A percentile compares a stretch with the other conserved stretches of the same genome.
Conservation (phyloP, 805 yeast species). For the Teunomyces tritomae region DNA sequence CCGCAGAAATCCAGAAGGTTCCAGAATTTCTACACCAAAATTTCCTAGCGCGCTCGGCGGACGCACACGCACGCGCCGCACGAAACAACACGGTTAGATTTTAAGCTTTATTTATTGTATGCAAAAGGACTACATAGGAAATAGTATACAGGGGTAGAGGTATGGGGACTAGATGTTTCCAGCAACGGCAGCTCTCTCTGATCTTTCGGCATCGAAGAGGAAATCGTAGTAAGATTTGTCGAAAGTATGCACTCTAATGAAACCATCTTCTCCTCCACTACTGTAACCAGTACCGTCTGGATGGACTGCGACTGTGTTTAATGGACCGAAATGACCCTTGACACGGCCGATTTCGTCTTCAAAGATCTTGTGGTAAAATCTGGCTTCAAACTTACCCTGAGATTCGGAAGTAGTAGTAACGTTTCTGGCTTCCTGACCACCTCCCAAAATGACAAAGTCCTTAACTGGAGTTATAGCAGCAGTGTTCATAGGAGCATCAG, state of each 20-base stretch:
- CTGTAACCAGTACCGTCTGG: conserved; percentile 92
- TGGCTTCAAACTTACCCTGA: conserved; percentile 96
- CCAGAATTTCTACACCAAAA: not conserved
- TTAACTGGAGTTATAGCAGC: conserved; percentile 93
- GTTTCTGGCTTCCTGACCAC: conserved; percentile 99
- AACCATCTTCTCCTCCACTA: conserved; percentile 99
- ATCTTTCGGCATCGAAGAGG: conserved; percentile 79
- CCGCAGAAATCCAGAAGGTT: conserved; percentile 1
- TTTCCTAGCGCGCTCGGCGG: too few relatives aligned
- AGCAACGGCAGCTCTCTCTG: conserved; percentile 48
- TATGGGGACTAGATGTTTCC: conserved; percentile 19
- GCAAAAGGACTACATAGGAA: conserved; percentile 2
- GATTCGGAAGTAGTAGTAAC: conserved; percentile 94
- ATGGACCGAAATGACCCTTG: conserved; percentile 98
- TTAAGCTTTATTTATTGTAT: not conserved
- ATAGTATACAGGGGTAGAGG: conserved; percentile 2
- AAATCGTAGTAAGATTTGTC: conserved; percentile 92
- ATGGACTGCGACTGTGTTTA: conserved; percentile 88
- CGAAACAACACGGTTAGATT: too few relatives aligned
- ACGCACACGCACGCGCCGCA: too few relatives aligned
- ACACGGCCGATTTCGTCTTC: conserved; percentile 96
- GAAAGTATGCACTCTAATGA: conserved; percentile 87
- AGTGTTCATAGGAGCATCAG: conserved; percentile 93
- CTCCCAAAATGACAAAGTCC: conserved; percentile 90
- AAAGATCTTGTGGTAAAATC: conserved; percentile 92